Conservation (phyloP, 2,329 filamentous ascomycete genomes). For the Monilinia fructicola region DNA sequence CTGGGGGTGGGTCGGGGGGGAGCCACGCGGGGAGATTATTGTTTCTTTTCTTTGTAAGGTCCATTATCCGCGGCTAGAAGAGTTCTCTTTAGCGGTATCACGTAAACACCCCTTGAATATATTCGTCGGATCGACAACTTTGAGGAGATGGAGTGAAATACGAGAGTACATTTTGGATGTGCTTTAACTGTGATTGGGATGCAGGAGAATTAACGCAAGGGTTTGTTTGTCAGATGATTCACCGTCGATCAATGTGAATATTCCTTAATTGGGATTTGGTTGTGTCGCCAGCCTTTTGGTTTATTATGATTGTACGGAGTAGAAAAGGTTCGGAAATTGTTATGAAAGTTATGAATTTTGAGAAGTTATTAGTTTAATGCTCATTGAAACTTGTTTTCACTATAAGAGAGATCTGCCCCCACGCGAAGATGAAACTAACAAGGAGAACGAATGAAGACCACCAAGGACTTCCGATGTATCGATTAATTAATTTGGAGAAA, state of each 20-base stretch:
- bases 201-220: too few species aligned
- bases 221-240: neutral
- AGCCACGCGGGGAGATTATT: constrained; percentile 82
- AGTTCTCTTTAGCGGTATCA: too few species aligned
- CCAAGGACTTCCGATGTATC: too few species aligned
- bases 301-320: constrained; percentile 7
- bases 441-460: neutral
- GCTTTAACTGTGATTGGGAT: too few species aligned
- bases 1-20: constrained; percentile 83
- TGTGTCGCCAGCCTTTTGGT: neutral
- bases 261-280: constrained; percentile 2
- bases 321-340: neutral
- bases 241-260: neutral
- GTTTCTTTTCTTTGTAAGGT: constrained; percentile 81
- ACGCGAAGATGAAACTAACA: constrained; percentile 7
- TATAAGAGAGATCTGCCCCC: constrained; percentile 21
- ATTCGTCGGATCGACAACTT: constrained; percentile 62
- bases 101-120: constrained; percentile 73
- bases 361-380: neutral
- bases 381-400: constrained; percentile 27
- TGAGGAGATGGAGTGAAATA: constrained; percentile 63
- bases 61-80: too few species aligned
- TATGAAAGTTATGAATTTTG: constrained; percentile 14
- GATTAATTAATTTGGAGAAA: too few species aligned
- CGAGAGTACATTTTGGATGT: constrained; percentile 74